These are phyloP conservation scores for Aspergillus egyptiacus DNA, from an alignment of 495 filamentous ascomycete species.

Conservation along the genomic window DNA sequence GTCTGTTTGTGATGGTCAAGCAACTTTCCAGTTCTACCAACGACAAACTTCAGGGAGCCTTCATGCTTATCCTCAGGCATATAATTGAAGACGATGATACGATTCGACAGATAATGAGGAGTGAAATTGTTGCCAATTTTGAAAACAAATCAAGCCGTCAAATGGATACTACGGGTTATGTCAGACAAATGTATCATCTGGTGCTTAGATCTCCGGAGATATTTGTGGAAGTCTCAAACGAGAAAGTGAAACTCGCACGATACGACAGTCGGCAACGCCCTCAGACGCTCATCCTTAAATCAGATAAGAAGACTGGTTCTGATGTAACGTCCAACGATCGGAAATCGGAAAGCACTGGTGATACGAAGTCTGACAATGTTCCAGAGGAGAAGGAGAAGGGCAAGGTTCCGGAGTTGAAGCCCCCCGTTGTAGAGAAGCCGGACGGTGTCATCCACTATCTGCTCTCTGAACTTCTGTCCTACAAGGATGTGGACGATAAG, in stretches of 20 bases:
- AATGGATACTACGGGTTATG: constrained; percentile 65
- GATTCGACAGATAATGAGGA: constrained; percentile 85
- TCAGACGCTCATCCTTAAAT: constrained; percentile 55
- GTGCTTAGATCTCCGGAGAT: constrained; percentile 77
- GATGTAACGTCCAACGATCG: constrained; percentile 24
- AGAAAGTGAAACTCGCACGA: constrained; percentile 64
- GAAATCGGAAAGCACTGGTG: constrained; percentile 26
- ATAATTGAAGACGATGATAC: constrained; percentile 91
- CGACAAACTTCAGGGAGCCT: constrained; percentile 66
- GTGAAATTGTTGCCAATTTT: constrained; percentile 76
- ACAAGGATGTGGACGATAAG: constrained; percentile 84
- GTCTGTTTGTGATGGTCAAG: constrained; percentile 89
- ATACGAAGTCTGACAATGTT: constrained; percentile 24
- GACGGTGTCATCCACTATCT: constrained; percentile 96
- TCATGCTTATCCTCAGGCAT: constrained; percentile 86
- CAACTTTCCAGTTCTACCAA: constrained; percentile 75
- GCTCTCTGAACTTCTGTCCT: constrained; percentile 87
- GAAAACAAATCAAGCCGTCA: constrained; percentile 55
- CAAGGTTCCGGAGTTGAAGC: constrained; percentile 61
- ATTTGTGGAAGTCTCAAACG: constrained; percentile 87
- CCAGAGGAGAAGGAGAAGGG: constrained; percentile 53
- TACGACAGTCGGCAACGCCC: constrained; percentile 55
- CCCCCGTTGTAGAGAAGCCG: constrained; percentile 83
- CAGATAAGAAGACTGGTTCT: constrained; percentile 34
- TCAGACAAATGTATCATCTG: constrained; percentile 73